phyloP scores from a whole-genome alignment of 345 rosid species.

The Eucalyptus marginata region DNA sequence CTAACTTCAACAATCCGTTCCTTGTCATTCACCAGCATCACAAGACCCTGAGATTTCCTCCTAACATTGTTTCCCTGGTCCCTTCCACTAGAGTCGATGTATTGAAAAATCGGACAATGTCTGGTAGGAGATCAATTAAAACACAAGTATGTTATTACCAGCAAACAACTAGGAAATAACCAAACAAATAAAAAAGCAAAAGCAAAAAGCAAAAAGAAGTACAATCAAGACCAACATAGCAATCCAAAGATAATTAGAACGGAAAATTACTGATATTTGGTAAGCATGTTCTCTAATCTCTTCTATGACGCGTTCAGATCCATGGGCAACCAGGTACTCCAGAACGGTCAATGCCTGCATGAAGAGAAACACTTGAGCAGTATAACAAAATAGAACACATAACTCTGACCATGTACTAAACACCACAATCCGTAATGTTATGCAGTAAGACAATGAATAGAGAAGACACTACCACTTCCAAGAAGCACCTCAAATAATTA shows the following conservation, averaged over 20 bases:
- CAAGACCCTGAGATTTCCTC: conserved; percentile 91
- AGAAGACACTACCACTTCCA: not conserved
- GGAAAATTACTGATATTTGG: conserved; percentile 67
- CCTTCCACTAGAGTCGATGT: conserved; percentile 87
- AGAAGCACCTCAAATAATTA: not conserved
- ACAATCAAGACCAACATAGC: not conserved
- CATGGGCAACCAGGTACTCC: conserved; percentile 88
- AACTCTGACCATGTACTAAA: not conserved
- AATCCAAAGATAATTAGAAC: not conserved
- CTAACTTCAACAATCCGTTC: conserved; percentile 82
- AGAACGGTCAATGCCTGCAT: conserved; percentile 74
- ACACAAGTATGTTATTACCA: not conserved
- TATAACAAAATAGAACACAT: not conserved
- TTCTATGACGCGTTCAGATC: conserved; percentile 86
- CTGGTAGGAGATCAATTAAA: conserved; percentile 20
- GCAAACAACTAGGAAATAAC: not conserved
- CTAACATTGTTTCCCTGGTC: conserved; percentile 98
- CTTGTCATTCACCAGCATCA: conserved; percentile 84
- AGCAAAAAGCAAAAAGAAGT: not conserved
- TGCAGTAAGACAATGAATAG: not conserved
- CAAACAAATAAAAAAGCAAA: not conserved
- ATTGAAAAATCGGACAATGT: conserved; percentile 78
- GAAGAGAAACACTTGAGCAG: conserved; percentile 4
- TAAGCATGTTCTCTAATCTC: conserved; percentile 80
- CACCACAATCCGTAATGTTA: not conserved